phyloP scores from a whole-genome alignment of 1,284 basidiomycete species.

The Termitomyces sp. region DNA sequence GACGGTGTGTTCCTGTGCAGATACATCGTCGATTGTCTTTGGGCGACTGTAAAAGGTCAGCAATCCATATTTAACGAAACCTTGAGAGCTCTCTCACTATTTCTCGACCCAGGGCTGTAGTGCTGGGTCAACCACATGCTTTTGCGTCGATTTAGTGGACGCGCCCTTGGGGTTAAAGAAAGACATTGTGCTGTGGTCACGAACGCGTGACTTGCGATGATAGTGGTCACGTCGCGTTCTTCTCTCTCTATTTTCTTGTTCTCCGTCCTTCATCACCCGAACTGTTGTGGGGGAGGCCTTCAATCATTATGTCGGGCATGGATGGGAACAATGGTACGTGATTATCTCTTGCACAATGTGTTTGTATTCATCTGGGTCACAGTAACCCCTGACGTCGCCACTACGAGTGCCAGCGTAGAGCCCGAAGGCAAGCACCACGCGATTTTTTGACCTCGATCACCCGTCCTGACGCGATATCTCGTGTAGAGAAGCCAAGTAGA shows the following conservation, averaged over 20 bases:
- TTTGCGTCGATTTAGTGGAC: slow-evolving; percentile 28
- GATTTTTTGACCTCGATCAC: slow-evolving; percentile 10
- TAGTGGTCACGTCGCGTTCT: slow-evolving; percentile 30
- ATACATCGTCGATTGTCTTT: slow-evolving; percentile 96
- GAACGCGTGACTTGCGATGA: slow-evolving; percentile 35
- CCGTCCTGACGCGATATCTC: slow-evolving; percentile 22
- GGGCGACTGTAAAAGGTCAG: slow-evolving; percentile 63
- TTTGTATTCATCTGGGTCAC: background rate
- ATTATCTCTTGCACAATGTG: background rate
- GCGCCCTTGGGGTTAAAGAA: slow-evolving; percentile 52
- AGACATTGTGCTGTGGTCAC: slow-evolving; percentile 43
- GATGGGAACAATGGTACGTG: slow-evolving; percentile 31
- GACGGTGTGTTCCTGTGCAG: slow-evolving; percentile 95
- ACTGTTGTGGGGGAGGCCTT: slow-evolving; percentile 18
- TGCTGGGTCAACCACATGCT: slow-evolving; percentile 48
- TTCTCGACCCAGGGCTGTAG: slow-evolving; percentile 98
- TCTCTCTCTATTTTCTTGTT: slow-evolving; percentile 17
- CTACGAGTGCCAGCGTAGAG: slow-evolving; percentile 14
- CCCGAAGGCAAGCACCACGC: slow-evolving; percentile 28
- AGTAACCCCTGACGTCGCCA: background rate
- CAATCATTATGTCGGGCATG: slow-evolving; percentile 32
- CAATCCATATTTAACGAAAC: background rate
- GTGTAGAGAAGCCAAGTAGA: slow-evolving; percentile 34
- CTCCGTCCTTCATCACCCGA: slow-evolving; percentile 7
- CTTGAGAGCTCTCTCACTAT: slow-evolving; percentile 55